Evolutionary conservation across 768 basidiomycete genomes (phyloP).

Genomic region (Heimioporus sp.): DNA sequence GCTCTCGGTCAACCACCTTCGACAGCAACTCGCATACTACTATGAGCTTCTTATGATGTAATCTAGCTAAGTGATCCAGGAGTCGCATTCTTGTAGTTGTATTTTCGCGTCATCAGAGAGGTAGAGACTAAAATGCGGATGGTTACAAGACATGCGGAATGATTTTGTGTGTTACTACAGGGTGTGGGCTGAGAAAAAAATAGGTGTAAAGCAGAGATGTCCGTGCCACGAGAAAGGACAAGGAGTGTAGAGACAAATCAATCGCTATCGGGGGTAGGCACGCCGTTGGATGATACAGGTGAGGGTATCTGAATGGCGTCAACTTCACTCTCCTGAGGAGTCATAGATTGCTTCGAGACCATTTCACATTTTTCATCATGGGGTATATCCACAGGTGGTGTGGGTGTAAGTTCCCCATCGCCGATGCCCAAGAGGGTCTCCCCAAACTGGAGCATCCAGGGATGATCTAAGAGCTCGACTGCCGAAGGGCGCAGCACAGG

Average conservation of each 20-base stretch:
- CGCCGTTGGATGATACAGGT: conserved; percentile 44
- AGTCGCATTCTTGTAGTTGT: not conserved
- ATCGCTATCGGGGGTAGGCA: conserved; percentile 28
- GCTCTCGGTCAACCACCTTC: conserved; percentile 28
- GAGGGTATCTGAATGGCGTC: conserved; percentile 53
- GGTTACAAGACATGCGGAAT: conserved; percentile 6
- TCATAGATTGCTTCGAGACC: conserved; percentile 51
- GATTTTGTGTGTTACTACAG: conserved; percentile 13
- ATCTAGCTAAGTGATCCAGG: no score
- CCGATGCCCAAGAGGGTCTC: conserved; percentile 69
- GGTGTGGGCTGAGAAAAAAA: not conserved
- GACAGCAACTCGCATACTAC: conserved; percentile 36
- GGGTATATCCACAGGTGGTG: conserved; percentile 44
- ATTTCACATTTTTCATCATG: conserved; percentile 48
- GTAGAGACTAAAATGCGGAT: not conserved
- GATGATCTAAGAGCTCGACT: conserved; percentile 78
- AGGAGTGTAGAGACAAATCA: conserved; percentile 3
- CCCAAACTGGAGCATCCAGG: conserved; percentile 86
- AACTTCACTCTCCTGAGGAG: conserved; percentile 58
- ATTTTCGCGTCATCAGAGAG: not conserved
- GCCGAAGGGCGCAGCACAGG: conserved; percentile 82
- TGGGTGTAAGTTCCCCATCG: conserved; percentile 55
- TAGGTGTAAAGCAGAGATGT: conserved; percentile 1
- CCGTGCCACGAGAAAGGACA: not conserved
- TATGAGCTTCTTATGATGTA: conserved; percentile 28